These are phyloP conservation scores for Colletotrichum nymphaeae DNA, from an alignment of 2,329 filamentous ascomycete genomes.

Conservation along the genomic window DNA sequence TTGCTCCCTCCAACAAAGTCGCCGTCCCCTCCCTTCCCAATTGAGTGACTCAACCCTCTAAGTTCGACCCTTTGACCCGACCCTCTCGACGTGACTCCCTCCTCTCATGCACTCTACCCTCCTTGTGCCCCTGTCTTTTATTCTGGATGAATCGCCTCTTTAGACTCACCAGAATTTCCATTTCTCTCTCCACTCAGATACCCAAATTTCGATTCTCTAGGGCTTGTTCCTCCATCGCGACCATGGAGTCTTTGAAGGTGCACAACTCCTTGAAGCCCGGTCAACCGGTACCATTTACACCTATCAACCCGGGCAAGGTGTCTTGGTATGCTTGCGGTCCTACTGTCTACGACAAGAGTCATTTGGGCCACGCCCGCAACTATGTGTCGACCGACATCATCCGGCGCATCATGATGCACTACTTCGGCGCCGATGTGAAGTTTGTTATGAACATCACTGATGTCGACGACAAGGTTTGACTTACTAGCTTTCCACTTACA, in stretches of 20 bases:
- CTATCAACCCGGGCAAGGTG: slow-evolving; percentile 77
- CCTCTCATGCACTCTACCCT: background rate
- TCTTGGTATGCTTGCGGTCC: slow-evolving; percentile 93
- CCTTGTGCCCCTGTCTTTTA: background rate
- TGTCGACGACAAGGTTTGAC: slow-evolving; percentile 76
- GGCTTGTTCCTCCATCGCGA: slow-evolving; percentile 48
- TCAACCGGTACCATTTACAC: slow-evolving; percentile 78
- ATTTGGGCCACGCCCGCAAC: slow-evolving; percentile 87
- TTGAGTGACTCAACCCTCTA: slow-evolving; percentile 21
- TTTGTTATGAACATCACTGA: slow-evolving; percentile 97
- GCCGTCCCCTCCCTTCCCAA: background rate
- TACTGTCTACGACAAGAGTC: slow-evolving; percentile 85
- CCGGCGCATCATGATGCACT: slow-evolving; percentile 82
- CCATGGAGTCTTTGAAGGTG: slow-evolving; percentile 73
- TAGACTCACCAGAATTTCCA: slow-evolving; percentile 40
- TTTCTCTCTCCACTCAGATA: slow-evolving; percentile 42
- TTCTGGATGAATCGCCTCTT: slow-evolving; percentile 48
- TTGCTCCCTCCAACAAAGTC: slow-evolving; percentile 3
- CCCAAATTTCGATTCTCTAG: slow-evolving; percentile 42
- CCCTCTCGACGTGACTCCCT: background rate
- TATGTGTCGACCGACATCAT: slow-evolving; percentile 93
- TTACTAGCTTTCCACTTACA: rapidly evolving
- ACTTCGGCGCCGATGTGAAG: slow-evolving; percentile 84
- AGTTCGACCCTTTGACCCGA: background rate
- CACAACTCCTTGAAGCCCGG: slow-evolving; percentile 83